These are phyloP conservation scores for Tetradesmus lagerheimii DNA, from an alignment of 139 green algal species.

Conservation along the genomic window DNA sequence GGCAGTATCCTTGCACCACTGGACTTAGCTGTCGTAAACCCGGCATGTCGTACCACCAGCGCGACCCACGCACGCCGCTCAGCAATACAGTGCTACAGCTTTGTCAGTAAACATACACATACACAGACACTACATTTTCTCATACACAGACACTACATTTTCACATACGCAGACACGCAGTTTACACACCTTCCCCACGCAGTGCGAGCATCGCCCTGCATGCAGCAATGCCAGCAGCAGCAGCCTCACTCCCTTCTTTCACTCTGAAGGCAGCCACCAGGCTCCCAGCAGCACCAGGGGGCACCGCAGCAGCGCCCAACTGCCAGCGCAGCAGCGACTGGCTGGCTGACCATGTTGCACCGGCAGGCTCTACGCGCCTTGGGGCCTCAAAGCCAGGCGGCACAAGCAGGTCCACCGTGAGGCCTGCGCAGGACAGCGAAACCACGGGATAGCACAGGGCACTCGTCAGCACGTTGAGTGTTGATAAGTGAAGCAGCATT, in stretches of 20 bases:
- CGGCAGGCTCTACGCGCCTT: background rate
- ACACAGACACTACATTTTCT: too few relatives aligned
- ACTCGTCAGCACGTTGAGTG: background rate
- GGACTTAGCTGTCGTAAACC: too few relatives aligned
- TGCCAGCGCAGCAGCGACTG: constrained; percentile 40
- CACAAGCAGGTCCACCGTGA: constrained; percentile 6
- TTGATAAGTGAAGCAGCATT: too few relatives aligned
- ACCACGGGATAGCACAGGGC: background rate
- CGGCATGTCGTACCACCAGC: too few relatives aligned
- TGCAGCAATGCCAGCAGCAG: constrained; percentile 28
- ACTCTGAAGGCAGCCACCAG: constrained; percentile 37
- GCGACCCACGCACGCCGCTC: too few relatives aligned
- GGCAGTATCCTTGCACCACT: background rate
- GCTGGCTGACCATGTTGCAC: constrained; percentile 21
- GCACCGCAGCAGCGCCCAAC: background rate
- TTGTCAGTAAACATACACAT: too few relatives aligned
- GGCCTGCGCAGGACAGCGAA: background rate
- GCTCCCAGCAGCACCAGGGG: background rate
- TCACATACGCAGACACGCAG: background rate
- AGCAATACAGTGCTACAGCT: too few relatives aligned
- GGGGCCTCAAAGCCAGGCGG: constrained; percentile 29
- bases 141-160: too few relatives aligned
- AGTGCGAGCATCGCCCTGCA: constrained; percentile 18
- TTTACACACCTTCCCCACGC: background rate
- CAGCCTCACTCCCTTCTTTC: constrained; percentile 11